These are phyloP conservation scores for Cryptosporidium felis DNA, from an alignment of 169 alveolate genomes.

Conservation along the genomic window DNA sequence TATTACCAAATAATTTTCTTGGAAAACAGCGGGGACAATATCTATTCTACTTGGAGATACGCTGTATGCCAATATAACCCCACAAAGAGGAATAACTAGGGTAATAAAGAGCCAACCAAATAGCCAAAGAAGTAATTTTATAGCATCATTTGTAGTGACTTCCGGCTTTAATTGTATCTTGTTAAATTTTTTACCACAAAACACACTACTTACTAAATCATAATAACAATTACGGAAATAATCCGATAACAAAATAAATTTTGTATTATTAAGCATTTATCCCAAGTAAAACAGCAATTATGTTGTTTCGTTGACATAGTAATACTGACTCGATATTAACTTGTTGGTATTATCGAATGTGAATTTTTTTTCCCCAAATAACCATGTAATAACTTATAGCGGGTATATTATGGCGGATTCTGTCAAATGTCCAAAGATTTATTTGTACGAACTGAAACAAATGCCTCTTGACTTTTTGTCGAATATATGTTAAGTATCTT, in stretches of 20 bases:
- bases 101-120: slow-evolving; percentile 47
- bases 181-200: slow-evolving; percentile 26
- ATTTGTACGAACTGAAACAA: no score
- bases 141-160: not conserved
- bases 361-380: not conserved
- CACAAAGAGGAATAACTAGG: slow-evolving; percentile 42
- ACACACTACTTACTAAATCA: slow-evolving; percentile 48
- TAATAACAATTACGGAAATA: slow-evolving; percentile 1
- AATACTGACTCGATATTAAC: no score
- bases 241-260: not conserved
- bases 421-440: no score
- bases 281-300: no score
- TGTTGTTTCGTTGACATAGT: no score
- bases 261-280: no score
- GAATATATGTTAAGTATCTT: not conserved
- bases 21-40: slow-evolving; percentile 45
- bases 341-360: no score
- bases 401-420: not conserved
- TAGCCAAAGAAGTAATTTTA: not conserved
- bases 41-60: slow-evolving; percentile 53
- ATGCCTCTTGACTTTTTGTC: no score
- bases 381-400: not conserved
- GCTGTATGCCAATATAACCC: slow-evolving; percentile 22
- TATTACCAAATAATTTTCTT: slow-evolving; percentile 17
- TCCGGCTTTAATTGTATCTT: slow-evolving; percentile 3